Conservation (phyloP, 805 yeast genomes). For the Naumovozyma castellii region DNA sequence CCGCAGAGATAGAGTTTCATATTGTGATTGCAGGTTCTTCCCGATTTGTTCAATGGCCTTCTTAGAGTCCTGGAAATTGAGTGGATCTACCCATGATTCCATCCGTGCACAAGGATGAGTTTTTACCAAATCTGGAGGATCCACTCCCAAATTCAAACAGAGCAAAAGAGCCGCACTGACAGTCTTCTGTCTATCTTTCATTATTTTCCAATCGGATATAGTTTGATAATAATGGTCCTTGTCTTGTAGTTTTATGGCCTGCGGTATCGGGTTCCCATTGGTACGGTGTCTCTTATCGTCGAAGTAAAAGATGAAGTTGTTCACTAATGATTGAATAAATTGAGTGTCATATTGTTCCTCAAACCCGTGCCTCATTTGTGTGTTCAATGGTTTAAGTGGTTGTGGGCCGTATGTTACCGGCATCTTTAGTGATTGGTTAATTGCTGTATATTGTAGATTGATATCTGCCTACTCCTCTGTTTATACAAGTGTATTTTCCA, state of each 20-base stretch:
- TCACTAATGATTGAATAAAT: conserved; percentile 45
- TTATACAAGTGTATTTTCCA: too few relatives aligned
- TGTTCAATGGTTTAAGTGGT: conserved; percentile 41
- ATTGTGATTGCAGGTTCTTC: conserved; percentile 75
- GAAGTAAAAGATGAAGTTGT: conserved; percentile 71
- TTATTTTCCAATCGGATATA: conserved; percentile 81
- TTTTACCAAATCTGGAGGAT: conserved; percentile 91
- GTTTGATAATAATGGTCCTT: conserved; percentile 50
- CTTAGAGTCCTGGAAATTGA: conserved; percentile 69
- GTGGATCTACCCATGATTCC: conserved; percentile 92
- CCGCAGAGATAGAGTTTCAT: conserved; percentile 77
- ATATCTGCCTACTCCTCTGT: too few relatives aligned
- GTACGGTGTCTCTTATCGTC: conserved; percentile 90
- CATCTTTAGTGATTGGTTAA: too few relatives aligned
- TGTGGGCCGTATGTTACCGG: conserved; percentile 26
- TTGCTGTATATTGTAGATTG: too few relatives aligned
- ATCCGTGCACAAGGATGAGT: conserved; percentile 86
- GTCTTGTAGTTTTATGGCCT: conserved; percentile 39
- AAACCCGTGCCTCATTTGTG: conserved; percentile 59
- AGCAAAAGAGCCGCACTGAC: conserved; percentile 86
- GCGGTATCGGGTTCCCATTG: conserved; percentile 68
- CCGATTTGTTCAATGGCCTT: conserved; percentile 90
- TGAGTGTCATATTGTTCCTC: conserved; percentile 44
- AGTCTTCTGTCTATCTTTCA: conserved; percentile 85
- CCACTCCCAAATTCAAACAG: conserved; percentile 88